Evolutionary conservation across 164 flowering plant species (phyloP), one percentile per base, ranked within the genome.

Genomic region (Liquidambar formosana): DNA sequence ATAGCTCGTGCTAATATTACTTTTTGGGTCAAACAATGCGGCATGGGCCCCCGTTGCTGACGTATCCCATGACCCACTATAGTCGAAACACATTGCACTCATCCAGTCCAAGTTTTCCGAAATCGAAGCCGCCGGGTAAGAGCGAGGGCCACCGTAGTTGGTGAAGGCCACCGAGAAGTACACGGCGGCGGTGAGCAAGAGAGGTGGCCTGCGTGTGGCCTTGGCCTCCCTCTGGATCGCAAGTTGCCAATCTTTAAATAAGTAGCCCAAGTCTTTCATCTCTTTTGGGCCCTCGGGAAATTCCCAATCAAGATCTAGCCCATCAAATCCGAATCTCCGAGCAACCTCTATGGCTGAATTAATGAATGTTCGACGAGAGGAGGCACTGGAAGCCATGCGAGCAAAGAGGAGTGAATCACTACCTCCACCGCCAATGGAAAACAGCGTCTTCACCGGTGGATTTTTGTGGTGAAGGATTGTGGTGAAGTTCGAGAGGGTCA

Each of bases 121-220:
- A 0, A 85, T 79, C 1, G 84, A 72, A 0, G 66, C 72, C 25
- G 47, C 68, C 10, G 86, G 91, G 58, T 68, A 85, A 0, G 56
- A 23, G 0, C 82, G 67, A 10, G 19, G 10, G 6, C 19, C 57
- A 1, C 25, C 65, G 18, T 16, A 13, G 1, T 71, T 21, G 53
- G 66, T 63, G 48, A 67, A 73, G n/a, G 77, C 71, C 5, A 58
- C 66, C 15, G 86, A 63, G 78, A 64, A 86, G 75, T 84, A 83
- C 18, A 81, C 83, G 11, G 88, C 91, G 8, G 87, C 84, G 1
- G 86, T 71, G 53, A 86, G 80, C 47, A 86, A 52, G 3, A 86
- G 79, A 4, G 75, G 82, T 4, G 70, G 47, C 45, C 75, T 64
- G 48, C 38, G 1, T 0, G 80, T 80, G 25, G 18, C 23, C 13